These are phyloP conservation scores for Tephrocybe sp. DNA, from an alignment of 768 basidiomycete genomes.

Conservation along the genomic window DNA sequence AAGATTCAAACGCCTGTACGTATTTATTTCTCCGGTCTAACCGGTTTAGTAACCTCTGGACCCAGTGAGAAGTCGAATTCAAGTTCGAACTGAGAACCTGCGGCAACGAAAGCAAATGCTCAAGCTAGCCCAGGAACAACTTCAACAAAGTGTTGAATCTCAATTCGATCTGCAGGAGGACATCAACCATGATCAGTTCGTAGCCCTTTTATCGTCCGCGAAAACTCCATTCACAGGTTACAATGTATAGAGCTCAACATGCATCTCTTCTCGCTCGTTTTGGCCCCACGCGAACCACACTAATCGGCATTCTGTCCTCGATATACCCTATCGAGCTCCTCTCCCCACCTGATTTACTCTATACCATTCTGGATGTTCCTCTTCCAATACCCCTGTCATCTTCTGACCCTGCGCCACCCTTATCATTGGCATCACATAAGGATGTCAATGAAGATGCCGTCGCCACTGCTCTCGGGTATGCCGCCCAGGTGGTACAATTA, in stretches of 20 bases:
- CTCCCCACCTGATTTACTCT: constrained; percentile 84
- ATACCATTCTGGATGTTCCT: constrained; percentile 84
- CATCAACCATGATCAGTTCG: constrained; percentile 40
- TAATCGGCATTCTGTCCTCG: constrained; percentile 68
- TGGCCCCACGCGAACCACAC: constrained; percentile 54
- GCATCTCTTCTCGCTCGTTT: constrained; percentile 48
- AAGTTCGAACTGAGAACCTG: constrained; percentile 35
- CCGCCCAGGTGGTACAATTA: constrained; percentile 82
- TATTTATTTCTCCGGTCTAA: constrained; percentile 4
- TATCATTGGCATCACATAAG: constrained; percentile 61
- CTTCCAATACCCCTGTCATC: constrained; percentile 80
- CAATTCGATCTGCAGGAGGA: constrained; percentile 29
- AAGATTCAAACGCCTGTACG: constrained; percentile 48
- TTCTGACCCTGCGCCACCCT: constrained; percentile 83
- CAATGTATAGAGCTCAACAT: constrained; percentile 44
- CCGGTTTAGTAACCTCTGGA: neutral
- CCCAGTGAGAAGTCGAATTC: constrained; percentile 33
- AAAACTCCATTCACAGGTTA: constrained; percentile 6
- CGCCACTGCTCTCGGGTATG: constrained; percentile 89
- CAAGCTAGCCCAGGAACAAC: constrained; percentile 39
- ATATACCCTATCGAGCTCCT: constrained; percentile 91
- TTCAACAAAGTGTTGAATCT: constrained; percentile 27
- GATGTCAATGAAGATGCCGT: constrained; percentile 83
- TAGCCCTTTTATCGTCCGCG: neutral
- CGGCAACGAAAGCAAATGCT: constrained; percentile 47